Evolutionary conservation across 108 stramenopile genomes (phyloP), one percentile per base, ranked within the genome.

Genomic region (Fragilaria crotonensis): DNA sequence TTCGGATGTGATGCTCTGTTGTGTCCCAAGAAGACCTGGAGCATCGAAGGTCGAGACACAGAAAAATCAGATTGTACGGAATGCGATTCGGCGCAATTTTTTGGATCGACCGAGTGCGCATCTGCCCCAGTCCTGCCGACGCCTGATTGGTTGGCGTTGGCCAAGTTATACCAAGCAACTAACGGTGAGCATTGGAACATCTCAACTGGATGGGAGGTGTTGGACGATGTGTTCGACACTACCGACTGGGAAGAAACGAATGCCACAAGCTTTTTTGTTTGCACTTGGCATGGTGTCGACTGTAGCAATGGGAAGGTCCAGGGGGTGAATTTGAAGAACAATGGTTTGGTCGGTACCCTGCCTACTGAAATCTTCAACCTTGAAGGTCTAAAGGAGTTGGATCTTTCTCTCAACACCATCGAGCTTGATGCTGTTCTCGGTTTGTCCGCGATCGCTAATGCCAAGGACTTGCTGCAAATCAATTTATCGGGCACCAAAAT

Each of bases 81-180:
- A 58, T 41, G 52, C 53, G 28, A 72, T 26, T n/a, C 21, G 2
- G 61, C 81, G 14, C 3, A 2, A 45, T 56, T 4, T 26, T 76
- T 68, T 56, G 89, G 89, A 49, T 62, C 57, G 45, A 70, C 71
- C 5, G 64, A 49, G 23, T 90, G 89, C 52, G 62, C 36, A n/a
- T 45, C 51, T 9, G 31, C 47, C 18, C 67, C 14, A 51, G 1
- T 62, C 20, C 66, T 74, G 22, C 31, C 30, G 21, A 32, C 32
- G 2, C 17, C 3, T 3, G 63, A 58, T 31, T 21, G 27, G 30
- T n/a, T 56, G 17, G n/a, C 54, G 30, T 27, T 30, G 3, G 18
- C 25, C 19, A 25, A 48, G 47, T 25, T 59, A 19, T 59, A 48
- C 46, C 11, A 45, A n/a, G 59, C 59, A 1, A 48, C 26, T 18